Conservation (phyloP, 768 basidiomycete species). For the Rhizopogon vesiculosus region DNA sequence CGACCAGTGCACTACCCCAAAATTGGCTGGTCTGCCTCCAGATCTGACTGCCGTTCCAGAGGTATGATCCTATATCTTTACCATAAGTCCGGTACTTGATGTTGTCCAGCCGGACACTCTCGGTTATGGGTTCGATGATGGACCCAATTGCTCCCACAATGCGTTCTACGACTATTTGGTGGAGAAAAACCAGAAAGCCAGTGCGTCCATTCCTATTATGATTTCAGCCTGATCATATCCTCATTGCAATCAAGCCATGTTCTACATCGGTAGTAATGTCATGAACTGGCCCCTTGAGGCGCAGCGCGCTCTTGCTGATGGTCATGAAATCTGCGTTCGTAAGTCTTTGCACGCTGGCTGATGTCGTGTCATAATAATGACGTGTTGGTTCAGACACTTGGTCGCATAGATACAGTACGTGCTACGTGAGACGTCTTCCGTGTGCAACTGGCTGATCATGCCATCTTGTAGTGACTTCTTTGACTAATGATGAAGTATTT, state of each 20-base stretch:
- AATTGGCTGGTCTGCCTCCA: slow-evolving; percentile 33
- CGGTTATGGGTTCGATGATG: slow-evolving; percentile 62
- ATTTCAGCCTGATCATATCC: not conserved
- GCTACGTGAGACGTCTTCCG: not conserved
- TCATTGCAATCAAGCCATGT: slow-evolving; percentile 41
- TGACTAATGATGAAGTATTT: slow-evolving; percentile 61
- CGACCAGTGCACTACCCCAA: slow-evolving; percentile 42
- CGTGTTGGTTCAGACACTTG: slow-evolving; percentile 19
- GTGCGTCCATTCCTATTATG: slow-evolving; percentile 28
- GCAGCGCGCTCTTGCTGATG: slow-evolving; percentile 47
- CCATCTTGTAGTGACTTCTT: slow-evolving; percentile 42
- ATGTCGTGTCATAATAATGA: not conserved
- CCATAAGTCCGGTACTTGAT: not conserved
- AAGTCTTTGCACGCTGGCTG: slow-evolving; percentile 24
- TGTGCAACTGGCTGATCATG: not conserved
- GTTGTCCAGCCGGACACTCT: slow-evolving; percentile 42
- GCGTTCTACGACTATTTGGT: slow-evolving; percentile 52
- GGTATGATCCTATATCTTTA: slow-evolving; percentile 20
- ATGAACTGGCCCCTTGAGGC: slow-evolving; percentile 54
- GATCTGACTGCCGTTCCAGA: slow-evolving; percentile 46
- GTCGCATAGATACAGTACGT: slow-evolving; percentile 44
- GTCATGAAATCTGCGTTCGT: slow-evolving; percentile 61
- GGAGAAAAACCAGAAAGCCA: slow-evolving; percentile 54
- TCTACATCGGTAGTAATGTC: slow-evolving; percentile 56
- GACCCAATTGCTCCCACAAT: slow-evolving; percentile 63